These are phyloP conservation scores for Plasmodium fragile DNA, from an alignment of 169 alveolate genomes.

Conservation along the genomic window DNA sequence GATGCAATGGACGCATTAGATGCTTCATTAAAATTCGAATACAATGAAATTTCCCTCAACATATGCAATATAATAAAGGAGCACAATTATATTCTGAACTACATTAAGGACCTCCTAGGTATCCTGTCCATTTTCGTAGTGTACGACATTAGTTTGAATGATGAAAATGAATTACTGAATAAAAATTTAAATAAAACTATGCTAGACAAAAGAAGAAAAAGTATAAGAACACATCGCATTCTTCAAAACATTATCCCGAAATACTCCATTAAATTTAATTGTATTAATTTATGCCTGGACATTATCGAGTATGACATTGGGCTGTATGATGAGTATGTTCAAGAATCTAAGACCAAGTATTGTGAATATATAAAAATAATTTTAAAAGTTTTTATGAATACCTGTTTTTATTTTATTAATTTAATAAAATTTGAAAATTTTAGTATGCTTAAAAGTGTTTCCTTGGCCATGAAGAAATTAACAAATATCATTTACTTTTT, in stretches of 20 bases:
- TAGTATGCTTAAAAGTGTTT: conserved; percentile 59
- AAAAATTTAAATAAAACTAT: background rate
- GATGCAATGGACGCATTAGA: background rate
- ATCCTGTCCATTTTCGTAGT: conserved; percentile 63
- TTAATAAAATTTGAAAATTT: conserved; percentile 46
- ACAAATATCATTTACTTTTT: conserved; percentile 46
- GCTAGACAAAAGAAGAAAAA: conserved; percentile 21
- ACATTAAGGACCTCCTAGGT: conserved; percentile 40
- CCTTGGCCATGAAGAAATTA: conserved; percentile 56
- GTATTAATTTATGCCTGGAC: conserved; percentile 66
- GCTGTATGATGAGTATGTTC: conserved; percentile 52
- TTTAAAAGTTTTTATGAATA: conserved; percentile 59
- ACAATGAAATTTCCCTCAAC: conserved; percentile 56
- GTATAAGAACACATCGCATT: conserved; percentile 50
- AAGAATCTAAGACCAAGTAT: conserved; percentile 62
- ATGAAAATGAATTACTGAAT: conserved; percentile 49
- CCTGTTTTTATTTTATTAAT: conserved; percentile 58
- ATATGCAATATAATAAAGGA: conserved; percentile 67
- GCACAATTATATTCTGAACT: conserved; percentile 42
- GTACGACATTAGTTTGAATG: conserved; percentile 44
- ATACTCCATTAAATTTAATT: conserved; percentile 59
- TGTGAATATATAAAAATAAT: conserved; percentile 49
- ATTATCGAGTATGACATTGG: conserved; percentile 72
- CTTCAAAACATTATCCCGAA: conserved; percentile 64
- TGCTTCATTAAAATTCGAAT: conserved; percentile 16